Evolutionary conservation across 2,329 filamentous ascomycete species (phyloP).

Genomic region (Pseudogymnoascus sp.): DNA sequence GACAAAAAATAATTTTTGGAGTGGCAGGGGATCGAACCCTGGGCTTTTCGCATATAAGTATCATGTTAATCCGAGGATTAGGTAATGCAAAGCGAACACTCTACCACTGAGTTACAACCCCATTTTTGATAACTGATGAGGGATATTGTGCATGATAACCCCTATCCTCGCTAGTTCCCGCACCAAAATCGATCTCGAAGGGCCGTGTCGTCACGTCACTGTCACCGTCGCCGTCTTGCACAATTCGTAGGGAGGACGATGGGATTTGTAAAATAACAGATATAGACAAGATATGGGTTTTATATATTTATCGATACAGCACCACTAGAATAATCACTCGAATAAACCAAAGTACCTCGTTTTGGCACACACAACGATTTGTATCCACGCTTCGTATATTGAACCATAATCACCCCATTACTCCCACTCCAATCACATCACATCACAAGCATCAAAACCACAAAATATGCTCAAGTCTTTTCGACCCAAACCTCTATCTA

Average conservation of each 20-base stretch:
- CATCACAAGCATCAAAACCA: not conserved
- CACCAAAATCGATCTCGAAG: not conserved
- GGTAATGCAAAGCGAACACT: slow-evolving; percentile 10
- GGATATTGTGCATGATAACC: not conserved
- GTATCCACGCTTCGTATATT: no score
- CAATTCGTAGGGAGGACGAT: not conserved
- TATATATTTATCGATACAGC: not conserved
- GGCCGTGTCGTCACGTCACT: not conserved
- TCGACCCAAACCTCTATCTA: not conserved
- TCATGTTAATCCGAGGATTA: slow-evolving; percentile 7
- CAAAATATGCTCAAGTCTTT: not conserved
- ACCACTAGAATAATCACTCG: not conserved
- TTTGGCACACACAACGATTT: not conserved
- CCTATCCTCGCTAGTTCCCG: not conserved
- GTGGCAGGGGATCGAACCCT: slow-evolving; percentile 10
- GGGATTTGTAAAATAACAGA: not conserved
- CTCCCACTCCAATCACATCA: no score
- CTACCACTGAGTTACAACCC: slow-evolving; percentile 10
- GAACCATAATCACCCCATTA: no score
- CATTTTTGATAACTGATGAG: not conserved
- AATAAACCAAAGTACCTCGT: not conserved
- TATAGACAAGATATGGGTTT: not conserved
- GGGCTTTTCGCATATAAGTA: slow-evolving; percentile 10
- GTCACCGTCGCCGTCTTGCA: not conserved
- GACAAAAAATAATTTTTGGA: not conserved